Base-by-base conservation (phyloP, 257 asterid species). In the Nicotiana undulata region DNA sequence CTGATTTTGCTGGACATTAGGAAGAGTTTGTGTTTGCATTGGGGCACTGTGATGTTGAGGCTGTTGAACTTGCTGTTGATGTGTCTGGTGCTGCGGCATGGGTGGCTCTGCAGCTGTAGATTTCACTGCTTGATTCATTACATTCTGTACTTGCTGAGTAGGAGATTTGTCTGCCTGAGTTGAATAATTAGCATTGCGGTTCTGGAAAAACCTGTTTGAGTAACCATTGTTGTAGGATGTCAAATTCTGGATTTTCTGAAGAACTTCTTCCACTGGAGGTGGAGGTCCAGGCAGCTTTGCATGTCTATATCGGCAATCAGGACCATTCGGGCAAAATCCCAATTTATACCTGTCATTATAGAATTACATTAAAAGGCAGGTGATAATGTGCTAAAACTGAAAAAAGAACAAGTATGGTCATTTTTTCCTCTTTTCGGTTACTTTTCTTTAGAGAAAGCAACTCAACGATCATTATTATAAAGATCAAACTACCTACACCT, bases 291-390 rank as follows among this genome's bases (percentile, higher is more conserved):
- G 99, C 81, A 91, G 89, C 86, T 93, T 95, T 28, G 97, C 97
- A 82, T 95, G 99, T 89, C 99, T 91, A 81, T 95, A 95, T 75
- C 99, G 91, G 88, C 99, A 95, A 87, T 95, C 97, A 24, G 97
- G 97, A 64, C 99, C 99, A 79, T 95, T 95, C 9, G 98, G 99
- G 86, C 99, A 95, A 89, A 95, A 95, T 81, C 99, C 99, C 86
- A 95, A 83, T 81, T 93, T 95, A 87, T 90, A 95, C 99, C 99
- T 95, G 91, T 17, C 76, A 84, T n/a, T 70, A 22, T 44, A 70
- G 58, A 70, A 22, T 44, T 44, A 44, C 59, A 70, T 44, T 28
- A 70, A 70, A 70, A 68, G 13, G 2, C 34, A 70, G 58, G 77
- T 44, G 77, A 70, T 70, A 5, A 40, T 44, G 58, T 68, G 56